Base-by-base conservation (phyloP, 345 rosid species). In the Hirschfeldia incana region DNA sequence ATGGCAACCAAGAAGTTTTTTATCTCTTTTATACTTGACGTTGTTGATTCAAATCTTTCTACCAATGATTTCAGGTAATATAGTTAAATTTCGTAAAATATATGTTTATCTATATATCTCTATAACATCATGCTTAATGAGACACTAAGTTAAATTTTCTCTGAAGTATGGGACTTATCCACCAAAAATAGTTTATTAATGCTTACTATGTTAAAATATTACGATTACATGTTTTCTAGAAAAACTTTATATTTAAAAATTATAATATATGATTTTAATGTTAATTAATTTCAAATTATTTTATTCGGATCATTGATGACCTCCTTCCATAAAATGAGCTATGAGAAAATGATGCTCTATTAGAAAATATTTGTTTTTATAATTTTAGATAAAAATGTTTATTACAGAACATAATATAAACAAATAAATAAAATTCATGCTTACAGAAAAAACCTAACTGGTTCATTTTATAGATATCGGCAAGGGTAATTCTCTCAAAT, bases 31-130 rank as follows among this genome's bases (percentile, higher is more conserved):
- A 16, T 60, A 1, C 7, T 67, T 42, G 67, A 67, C 59, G 49
- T 34, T 42, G 61, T 28, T 76, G 44, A 57, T 44, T 58, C 21
- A 67, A 1, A 68, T 59, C 49, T 2, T 76, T 9, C 67, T 51
- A 4, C 60, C 79, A 8, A 67, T 42, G 1, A 58, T 58, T 58
- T 58, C 67, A 76, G 79, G 73, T 76, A 76, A 67, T 4, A 15
- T 1, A 4, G 0, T 8, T 11, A 15, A 42, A 30, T 49, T 8
- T 1, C 33, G 0, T 30, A 1, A n/a, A 49, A 44, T 21, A 21
- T 21, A 21, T 29, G 2, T 29, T 29, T 13, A 4, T 34, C 3
- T 2, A 11, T 44, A 10, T 44, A 34, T 5, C 6, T 6, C 37
- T 34, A 34, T 33, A 16, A 53, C 17, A 57, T 57, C 11, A 57